Conservation (phyloP, 1,284 basidiomycete species). For the Microstroma glucosiphilum region DNA sequence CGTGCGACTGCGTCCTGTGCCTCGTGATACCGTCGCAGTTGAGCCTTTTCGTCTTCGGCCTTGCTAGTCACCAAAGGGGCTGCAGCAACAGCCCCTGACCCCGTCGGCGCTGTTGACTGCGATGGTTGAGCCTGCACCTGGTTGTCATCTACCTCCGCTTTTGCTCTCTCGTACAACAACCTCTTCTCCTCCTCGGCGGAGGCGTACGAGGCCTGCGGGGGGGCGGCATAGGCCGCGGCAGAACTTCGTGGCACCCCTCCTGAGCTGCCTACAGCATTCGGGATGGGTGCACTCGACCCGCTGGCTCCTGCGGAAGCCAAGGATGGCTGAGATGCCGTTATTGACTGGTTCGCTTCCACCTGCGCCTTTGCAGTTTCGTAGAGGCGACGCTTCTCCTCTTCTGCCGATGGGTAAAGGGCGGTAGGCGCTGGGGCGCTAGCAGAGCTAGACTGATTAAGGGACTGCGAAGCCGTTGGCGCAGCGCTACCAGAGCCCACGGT, state of each 20-base stretch:
- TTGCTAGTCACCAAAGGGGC: constrained; percentile 9
- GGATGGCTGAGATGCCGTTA: neutral
- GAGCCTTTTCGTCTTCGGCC: constrained; percentile 26
- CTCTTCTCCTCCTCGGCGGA: constrained; percentile 39
- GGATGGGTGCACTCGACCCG: neutral
- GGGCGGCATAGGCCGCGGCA: constrained; percentile 6
- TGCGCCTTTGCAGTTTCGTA: constrained; percentile 10
- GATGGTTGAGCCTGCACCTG: constrained; percentile 9
- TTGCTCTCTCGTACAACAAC: constrained; percentile 33
- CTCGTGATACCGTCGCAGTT: constrained; percentile 35
- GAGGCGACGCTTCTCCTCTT: constrained; percentile 9
- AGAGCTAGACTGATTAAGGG: too few species aligned
- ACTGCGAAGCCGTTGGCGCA: too few species aligned
- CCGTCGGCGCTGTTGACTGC: neutral
- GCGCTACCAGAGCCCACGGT: too few species aligned
- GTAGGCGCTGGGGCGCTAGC: neutral
- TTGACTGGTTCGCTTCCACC: neutral
- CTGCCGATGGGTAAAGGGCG: constrained; percentile 1
- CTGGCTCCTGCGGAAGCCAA: neutral
- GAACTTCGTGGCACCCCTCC: neutral
- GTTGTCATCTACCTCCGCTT: constrained; percentile 27
- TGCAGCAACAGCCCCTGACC: neutral
- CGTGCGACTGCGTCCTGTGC: constrained; percentile 33
- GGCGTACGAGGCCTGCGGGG: constrained; percentile 8
- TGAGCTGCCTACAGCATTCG: neutral